phyloP scores from a whole-genome alignment of 2,329 filamentous ascomycete genomes.

The Cryphonectria parasitica region DNA sequence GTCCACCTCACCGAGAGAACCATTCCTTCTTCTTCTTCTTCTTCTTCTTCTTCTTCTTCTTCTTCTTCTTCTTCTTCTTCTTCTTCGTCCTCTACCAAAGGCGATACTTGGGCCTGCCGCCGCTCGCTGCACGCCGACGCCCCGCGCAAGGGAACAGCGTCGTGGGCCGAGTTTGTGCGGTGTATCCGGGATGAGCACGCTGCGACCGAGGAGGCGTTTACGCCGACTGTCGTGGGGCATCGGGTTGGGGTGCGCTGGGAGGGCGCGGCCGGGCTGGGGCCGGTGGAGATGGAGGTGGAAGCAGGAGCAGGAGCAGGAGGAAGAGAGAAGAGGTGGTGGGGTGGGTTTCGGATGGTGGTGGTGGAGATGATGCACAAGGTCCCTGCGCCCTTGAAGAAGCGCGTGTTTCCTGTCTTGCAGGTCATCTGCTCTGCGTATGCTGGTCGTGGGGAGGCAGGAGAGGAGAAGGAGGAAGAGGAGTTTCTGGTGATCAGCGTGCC shows the following conservation, averaged over 20 bases:
- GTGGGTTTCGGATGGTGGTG: slow-evolving; percentile 52
- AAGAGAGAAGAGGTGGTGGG: slow-evolving; percentile 48
- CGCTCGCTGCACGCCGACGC: slow-evolving; percentile 63
- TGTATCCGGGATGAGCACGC: slow-evolving; percentile 63
- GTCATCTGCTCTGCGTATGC: slow-evolving; percentile 52
- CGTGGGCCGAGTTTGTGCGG: slow-evolving; percentile 65
- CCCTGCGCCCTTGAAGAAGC: slow-evolving; percentile 61
- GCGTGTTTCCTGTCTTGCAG: slow-evolving; percentile 70
- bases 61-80: too few relatives aligned
- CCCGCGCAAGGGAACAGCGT: slow-evolving; percentile 56
- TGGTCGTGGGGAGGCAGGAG: slow-evolving; percentile 36
- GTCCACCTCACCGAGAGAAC: slow-evolving; percentile 59
- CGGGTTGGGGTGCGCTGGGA: slow-evolving; percentile 50
- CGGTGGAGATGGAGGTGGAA: slow-evolving; percentile 33
- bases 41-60: too few relatives aligned
- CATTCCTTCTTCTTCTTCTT: too few relatives aligned
- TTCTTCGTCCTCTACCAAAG: slow-evolving; percentile 34
- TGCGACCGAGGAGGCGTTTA: slow-evolving; percentile 61
- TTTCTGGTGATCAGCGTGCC: slow-evolving; percentile 63
- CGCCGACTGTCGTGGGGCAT: slow-evolving; percentile 56
- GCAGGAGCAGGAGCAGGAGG: slow-evolving; percentile 34
- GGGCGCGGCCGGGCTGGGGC: slow-evolving; percentile 38
- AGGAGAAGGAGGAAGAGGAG: slow-evolving; percentile 40
- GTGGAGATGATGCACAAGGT: slow-evolving; percentile 71
- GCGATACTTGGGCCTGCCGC: slow-evolving; percentile 68